Conservation (phyloP, 495 filamentous ascomycete genomes). For the Podospora didyma region DNA sequence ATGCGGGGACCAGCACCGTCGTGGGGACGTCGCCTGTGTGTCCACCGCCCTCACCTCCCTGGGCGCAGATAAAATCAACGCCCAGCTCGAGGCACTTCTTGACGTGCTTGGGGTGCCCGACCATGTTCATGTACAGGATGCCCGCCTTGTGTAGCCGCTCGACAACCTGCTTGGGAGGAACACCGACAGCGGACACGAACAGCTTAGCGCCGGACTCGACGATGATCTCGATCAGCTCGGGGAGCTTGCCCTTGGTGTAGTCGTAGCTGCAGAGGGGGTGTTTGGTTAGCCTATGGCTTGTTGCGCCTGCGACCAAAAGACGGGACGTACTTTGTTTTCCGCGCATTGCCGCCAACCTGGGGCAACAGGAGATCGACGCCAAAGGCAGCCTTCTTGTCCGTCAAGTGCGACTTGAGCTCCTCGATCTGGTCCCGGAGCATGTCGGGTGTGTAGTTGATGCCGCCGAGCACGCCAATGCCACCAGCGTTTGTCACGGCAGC, state of each 20-base stretch:
- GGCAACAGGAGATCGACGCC: slow-evolving; percentile 93
- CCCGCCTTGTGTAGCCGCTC: slow-evolving; percentile 82
- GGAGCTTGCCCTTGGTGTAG: slow-evolving; percentile 98
- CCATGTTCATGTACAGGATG: slow-evolving; percentile 99
- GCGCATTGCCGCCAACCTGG: slow-evolving; percentile 87
- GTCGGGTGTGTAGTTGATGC: slow-evolving; percentile 92
- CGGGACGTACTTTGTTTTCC: slow-evolving; percentile 86
- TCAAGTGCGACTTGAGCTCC: slow-evolving; percentile 85
- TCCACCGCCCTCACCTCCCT: slow-evolving; percentile 79
- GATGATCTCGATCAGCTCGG: slow-evolving; percentile 85
- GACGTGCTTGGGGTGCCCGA: slow-evolving; percentile 98
- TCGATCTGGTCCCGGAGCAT: slow-evolving; percentile 94
- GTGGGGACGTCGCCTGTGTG: slow-evolving; percentile 76
- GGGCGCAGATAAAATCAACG: slow-evolving; percentile 83
- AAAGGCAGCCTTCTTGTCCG: slow-evolving; percentile 96
- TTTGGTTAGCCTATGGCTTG: background rate
- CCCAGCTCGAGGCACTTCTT: slow-evolving; percentile 87
- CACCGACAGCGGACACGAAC: slow-evolving; percentile 95
- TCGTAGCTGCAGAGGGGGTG: slow-evolving; percentile 67
- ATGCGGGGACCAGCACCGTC: slow-evolving; percentile 73
- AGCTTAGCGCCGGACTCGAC: slow-evolving; percentile 86
- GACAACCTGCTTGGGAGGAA: slow-evolving; percentile 84
- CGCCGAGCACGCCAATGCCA: slow-evolving; percentile 93
- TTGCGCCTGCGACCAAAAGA: background rate
- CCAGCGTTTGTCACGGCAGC: slow-evolving; percentile 97